These are phyloP conservation scores for Tieghemiomyces parasiticus DNA, from an alignment of 192 early-diverging fungal genomes.

Conservation along the genomic window DNA sequence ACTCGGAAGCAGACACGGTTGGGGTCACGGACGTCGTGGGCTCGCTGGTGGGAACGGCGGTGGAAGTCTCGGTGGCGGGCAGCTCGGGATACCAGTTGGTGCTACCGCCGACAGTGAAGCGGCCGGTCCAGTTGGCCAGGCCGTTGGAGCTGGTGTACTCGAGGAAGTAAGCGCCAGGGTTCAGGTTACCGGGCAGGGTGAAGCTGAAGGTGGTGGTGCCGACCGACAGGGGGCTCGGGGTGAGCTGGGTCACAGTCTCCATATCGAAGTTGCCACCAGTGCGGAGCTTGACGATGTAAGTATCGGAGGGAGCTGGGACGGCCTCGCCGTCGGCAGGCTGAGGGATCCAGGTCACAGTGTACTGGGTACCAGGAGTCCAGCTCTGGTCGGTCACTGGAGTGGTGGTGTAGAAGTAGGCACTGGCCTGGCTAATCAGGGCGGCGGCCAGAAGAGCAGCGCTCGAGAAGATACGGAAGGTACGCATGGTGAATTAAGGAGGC, in stretches of 20 bases:
- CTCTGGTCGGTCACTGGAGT: not conserved
- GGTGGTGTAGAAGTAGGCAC: constrained; percentile 2
- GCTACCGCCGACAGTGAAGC: not conserved
- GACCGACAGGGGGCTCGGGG: not conserved
- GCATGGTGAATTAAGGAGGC: too few species aligned
- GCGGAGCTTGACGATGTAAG: not conserved
- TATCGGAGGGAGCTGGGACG: not conserved
- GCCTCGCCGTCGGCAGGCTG: not conserved
- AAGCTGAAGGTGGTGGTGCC: not conserved
- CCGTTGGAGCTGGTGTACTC: not conserved
- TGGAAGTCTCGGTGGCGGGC: not conserved
- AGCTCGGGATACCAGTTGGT: not conserved
- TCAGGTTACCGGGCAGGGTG: not conserved
- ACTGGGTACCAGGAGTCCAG: not conserved
- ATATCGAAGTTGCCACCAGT: not conserved
- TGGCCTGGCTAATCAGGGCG: not conserved
- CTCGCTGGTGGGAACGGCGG: too few species aligned
- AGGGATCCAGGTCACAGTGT: not conserved
- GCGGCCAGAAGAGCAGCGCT: too few species aligned
- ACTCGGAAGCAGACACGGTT: too few species aligned
- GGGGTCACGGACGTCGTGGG: too few species aligned
- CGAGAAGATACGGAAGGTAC: too few species aligned
- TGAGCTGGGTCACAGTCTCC: not conserved
- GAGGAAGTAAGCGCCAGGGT: not conserved
- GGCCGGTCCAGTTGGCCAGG: not conserved